Evolutionary conservation across 2,329 filamentous ascomycete genomes (phyloP).

Genomic region (Fusarium siculi): DNA sequence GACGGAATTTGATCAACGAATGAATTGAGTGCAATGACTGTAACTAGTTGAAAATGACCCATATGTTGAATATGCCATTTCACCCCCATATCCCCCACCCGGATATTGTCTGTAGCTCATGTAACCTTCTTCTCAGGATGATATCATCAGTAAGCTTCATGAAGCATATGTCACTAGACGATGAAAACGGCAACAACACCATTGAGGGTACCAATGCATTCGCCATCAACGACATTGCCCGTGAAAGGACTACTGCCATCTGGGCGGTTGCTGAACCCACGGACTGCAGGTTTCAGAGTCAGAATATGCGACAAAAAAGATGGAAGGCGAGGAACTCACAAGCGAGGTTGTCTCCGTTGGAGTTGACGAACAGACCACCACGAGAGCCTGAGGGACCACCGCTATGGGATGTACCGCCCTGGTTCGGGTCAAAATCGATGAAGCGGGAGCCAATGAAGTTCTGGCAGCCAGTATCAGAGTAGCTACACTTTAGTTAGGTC

Average conservation of each 20-base stretch:
- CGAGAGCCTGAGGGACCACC: background rate
- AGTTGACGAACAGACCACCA: slow-evolving; percentile 6
- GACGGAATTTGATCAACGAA: background rate
- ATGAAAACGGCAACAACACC: slow-evolving; percentile 3
- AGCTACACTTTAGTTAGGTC: background rate
- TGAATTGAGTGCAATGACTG: background rate
- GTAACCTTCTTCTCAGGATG: too few relatives aligned
- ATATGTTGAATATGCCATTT: background rate
- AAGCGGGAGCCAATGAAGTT: slow-evolving; percentile 9
- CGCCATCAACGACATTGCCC: background rate
- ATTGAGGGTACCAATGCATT: background rate
- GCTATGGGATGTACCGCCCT: background rate
- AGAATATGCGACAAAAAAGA: background rate
- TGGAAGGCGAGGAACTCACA: background rate
- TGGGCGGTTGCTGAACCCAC: background rate
- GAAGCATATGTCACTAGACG: background rate
- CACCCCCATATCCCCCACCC: accelerated
- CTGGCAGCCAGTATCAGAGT: slow-evolving; percentile 4
- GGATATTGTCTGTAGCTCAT: accelerated
- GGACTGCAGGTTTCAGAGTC: background rate
- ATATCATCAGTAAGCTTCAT: accelerated
- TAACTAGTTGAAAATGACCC: background rate
- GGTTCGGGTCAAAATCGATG: slow-evolving; percentile 1
- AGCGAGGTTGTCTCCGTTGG: background rate
- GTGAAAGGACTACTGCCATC: slow-evolving; percentile 1